Evolutionary conservation across 2,329 filamentous ascomycete genomes (phyloP).

Genomic region (Penicillium sp.): DNA sequence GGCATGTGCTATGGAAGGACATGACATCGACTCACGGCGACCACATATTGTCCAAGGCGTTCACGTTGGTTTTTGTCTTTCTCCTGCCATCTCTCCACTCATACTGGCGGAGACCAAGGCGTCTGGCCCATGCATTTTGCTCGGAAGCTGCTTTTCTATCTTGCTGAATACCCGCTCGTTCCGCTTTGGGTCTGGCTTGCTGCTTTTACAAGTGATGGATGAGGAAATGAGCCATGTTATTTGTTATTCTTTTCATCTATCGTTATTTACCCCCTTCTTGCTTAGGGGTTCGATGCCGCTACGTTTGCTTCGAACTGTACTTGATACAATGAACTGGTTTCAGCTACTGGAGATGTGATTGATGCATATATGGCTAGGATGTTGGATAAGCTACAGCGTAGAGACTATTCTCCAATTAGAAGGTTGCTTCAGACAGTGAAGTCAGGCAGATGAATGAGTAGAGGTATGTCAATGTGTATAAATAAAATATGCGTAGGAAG

Average conservation of each 20-base stretch:
- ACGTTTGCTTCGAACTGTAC: conserved; percentile 22
- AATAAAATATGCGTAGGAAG: too few species aligned
- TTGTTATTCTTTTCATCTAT: conserved; percentile 14
- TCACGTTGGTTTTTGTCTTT: conserved; percentile 6
- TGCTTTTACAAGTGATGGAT: conserved; percentile 10
- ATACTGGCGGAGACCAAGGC: conserved; percentile 11
- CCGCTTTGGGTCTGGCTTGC: not conserved
- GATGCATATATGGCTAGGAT: not conserved
- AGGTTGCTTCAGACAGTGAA: too few species aligned
- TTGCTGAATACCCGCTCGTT: conserved; percentile 9
- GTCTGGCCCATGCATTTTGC: conserved; percentile 11
- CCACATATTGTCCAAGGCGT: conserved; percentile 14
- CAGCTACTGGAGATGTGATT: not conserved
- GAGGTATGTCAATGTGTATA: too few species aligned
- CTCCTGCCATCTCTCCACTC: conserved; percentile 4
- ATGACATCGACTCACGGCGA: conserved; percentile 10
- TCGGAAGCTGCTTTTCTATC: not conserved
- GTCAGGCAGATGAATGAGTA: too few species aligned
- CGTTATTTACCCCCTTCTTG: conserved; percentile 14
- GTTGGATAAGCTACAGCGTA: not conserved
- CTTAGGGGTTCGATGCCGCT: conserved; percentile 19
- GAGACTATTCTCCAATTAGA: too few species aligned
- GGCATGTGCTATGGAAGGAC: conserved; percentile 17
- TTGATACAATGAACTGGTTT: conserved; percentile 18
- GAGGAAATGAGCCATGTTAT: conserved; percentile 12